These are phyloP conservation scores for Amaranthus tricolor DNA, from an alignment of 179 eudicot species.

Conservation along the genomic window DNA sequence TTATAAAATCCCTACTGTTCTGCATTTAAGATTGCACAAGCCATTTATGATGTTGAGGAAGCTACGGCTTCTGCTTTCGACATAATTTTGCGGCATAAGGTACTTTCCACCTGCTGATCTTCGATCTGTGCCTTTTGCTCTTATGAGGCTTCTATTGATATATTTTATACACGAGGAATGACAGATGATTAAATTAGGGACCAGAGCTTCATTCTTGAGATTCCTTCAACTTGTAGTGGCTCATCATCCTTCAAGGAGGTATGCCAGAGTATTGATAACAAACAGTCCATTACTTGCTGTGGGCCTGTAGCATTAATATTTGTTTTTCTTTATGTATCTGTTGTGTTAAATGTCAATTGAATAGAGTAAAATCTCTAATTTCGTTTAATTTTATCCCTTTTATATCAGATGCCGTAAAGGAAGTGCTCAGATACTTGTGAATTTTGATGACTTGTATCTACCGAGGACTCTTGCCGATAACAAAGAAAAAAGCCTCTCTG, in stretches of 20 bases:
- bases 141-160: conserved; percentile 16
- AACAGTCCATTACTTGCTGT: background rate
- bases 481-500: conserved; percentile 37
- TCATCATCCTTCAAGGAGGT: conserved; percentile 96
- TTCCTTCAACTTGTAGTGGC: conserved; percentile 88
- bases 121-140: conserved; percentile 13
- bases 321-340: background rate
- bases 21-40: conserved; percentile 64
- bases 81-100: conserved; percentile 78
- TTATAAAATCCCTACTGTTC: conserved; percentile 9
- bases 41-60: conserved; percentile 89
- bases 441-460: conserved; percentile 77
- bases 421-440: conserved; percentile 83
- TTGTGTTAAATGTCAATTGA: background rate
- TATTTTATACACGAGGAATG: conserved; percentile 17
- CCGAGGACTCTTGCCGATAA: conserved; percentile 38
- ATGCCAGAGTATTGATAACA: conserved; percentile 18
- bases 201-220: conserved; percentile 69
- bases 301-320: background rate
- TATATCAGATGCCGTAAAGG: conserved; percentile 85
- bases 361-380: background rate
- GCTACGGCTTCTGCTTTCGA: conserved; percentile 79
- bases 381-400: background rate
- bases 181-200: conserved; percentile 85
- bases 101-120: conserved; percentile 22